These are phyloP conservation scores for Trichoderma cornu-damae DNA, from an alignment of 2,329 filamentous ascomycete species.

Conservation along the genomic window DNA sequence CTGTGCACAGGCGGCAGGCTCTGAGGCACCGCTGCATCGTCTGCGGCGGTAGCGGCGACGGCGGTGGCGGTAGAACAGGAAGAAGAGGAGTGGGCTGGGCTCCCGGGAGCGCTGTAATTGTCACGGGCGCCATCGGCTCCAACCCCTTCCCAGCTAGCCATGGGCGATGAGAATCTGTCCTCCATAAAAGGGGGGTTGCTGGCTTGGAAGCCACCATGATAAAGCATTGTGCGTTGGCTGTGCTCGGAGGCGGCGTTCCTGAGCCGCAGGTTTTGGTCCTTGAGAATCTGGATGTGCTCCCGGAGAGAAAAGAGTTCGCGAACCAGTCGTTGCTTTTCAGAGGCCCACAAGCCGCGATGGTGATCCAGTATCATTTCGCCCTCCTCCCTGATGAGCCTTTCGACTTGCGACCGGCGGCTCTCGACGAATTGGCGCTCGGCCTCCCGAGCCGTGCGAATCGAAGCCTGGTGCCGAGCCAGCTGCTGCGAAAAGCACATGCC, in stretches of 20 bases:
- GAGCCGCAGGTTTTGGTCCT: neutral
- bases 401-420: neutral
- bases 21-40: too few relatives aligned
- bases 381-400: neutral
- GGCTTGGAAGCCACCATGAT: slow-evolving; percentile 34
- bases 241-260: too few relatives aligned
- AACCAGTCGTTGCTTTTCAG: neutral
- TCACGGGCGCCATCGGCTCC: neutral
- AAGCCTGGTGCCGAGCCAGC: neutral
- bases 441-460: neutral
- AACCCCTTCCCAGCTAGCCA: neutral
- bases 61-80: neutral
- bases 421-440: neutral
- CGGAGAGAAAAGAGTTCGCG: neutral
- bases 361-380: neutral
- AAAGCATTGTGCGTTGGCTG: neutral
- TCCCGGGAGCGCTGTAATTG: neutral
- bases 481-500: neutral
- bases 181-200: neutral
- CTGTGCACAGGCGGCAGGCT: too few relatives aligned
- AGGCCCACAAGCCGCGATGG: neutral
- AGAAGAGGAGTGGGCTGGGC: neutral
- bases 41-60: too few relatives aligned
- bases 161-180: neutral
- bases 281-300: neutral